These are phyloP conservation scores for Telfairia occidentalis DNA, from an alignment of 331 rosid species.

Conservation along the genomic window DNA sequence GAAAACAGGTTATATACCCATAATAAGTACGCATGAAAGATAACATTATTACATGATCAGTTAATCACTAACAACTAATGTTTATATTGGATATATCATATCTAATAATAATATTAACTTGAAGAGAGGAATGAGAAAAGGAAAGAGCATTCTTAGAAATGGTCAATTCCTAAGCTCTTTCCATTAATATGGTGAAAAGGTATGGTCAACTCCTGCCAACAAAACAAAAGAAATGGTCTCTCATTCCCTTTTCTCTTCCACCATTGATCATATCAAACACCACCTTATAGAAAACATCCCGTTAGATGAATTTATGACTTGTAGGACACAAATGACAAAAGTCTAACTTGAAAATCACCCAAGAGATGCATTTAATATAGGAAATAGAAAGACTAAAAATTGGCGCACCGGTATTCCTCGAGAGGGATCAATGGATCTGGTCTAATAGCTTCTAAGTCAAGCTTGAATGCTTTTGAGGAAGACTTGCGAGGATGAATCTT, in stretches of 20 bases:
- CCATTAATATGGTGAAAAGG: background rate
- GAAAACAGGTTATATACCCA: conserved; percentile 5
- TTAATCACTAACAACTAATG: too few relatives aligned
- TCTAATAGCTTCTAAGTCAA: conserved; percentile 90
- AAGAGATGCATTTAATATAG: background rate
- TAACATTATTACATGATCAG: background rate
- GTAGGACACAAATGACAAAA: background rate
- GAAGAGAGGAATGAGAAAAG: background rate
- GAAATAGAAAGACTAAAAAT: conserved; percentile 6
- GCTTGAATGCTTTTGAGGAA: conserved; percentile 70
- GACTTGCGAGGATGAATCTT: conserved; percentile 80
- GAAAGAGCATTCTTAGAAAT: background rate
- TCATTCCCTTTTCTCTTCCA: conserved; percentile 1
- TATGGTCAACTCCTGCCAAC: background rate
- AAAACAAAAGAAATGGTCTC: background rate
- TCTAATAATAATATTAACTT: background rate
- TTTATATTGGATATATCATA: background rate
- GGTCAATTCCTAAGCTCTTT: background rate
- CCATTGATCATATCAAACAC: background rate
- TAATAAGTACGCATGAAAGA: background rate
- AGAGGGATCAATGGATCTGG: conserved; percentile 92
- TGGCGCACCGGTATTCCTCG: conserved; percentile 77
- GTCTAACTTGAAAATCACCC: background rate
- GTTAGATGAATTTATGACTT: background rate
- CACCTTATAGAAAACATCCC: background rate